Evolutionary conservation across 2,329 filamentous ascomycete species (phyloP).

Genomic region (Cadophora malorum): DNA sequence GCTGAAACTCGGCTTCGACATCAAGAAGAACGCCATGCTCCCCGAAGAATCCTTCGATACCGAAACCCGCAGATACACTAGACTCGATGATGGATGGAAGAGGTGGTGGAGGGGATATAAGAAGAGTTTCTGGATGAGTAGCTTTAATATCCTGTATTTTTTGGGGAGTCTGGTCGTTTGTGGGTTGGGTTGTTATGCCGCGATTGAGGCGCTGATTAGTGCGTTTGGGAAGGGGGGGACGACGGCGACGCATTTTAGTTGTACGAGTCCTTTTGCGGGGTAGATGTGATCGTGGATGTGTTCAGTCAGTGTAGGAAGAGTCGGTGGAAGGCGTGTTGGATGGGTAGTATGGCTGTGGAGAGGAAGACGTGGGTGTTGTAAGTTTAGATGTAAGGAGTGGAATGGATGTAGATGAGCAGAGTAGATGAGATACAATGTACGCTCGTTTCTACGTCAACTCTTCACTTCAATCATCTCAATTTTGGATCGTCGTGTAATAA

Average conservation of each 20-base stretch:
- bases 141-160: conserved; percentile 49
- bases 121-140: conserved; percentile 46
- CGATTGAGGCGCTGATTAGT: conserved; percentile 47
- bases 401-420: too few relatives aligned
- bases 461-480: too few relatives aligned
- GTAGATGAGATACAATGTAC: too few relatives aligned
- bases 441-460: too few relatives aligned
- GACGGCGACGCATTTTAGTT: conserved; percentile 31
- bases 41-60: conserved; percentile 53
- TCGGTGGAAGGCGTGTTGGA: too few relatives aligned
- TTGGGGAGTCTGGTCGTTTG: conserved; percentile 47
- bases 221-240: conserved; percentile 34
- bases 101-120: conserved; percentile 50
- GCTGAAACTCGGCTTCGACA: conserved; percentile 50
- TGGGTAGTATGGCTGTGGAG: too few relatives aligned
- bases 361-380: too few relatives aligned
- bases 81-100: conserved; percentile 48
- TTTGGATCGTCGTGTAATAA: too few relatives aligned
- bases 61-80: conserved; percentile 36
- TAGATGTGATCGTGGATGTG: not conserved
- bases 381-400: too few relatives aligned
- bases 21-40: conserved; percentile 52
- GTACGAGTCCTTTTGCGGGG: conserved; percentile 31
- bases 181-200: conserved; percentile 49
- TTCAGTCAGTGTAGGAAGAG: too few relatives aligned